These are phyloP conservation scores for Sergeia podlipaevii DNA, from an alignment of 208 protist genomes.

Conservation along the genomic window DNA sequence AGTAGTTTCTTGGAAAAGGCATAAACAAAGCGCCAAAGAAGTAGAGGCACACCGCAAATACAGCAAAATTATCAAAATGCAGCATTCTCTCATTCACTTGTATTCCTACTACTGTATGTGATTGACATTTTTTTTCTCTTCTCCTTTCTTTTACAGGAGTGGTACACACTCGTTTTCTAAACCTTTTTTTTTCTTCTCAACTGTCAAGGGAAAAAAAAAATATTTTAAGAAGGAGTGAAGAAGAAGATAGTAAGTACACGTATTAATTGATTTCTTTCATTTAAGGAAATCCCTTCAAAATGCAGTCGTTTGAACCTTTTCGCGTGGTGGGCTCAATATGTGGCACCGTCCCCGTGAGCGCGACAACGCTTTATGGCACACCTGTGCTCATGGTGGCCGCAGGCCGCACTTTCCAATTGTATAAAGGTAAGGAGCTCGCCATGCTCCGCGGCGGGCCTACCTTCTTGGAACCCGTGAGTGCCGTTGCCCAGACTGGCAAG, in stretches of 20 bases:
- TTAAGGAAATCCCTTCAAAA: slow-evolving; percentile 6
- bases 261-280: not conserved
- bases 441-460: slow-evolving; percentile 81
- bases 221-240: not conserved
- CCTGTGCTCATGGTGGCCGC: slow-evolving; percentile 80
- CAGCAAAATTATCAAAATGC: too few species aligned
- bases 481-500: slow-evolving; percentile 78
- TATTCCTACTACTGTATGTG: too few species aligned
- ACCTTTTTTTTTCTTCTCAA: not conserved
- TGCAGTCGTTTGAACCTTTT: slow-evolving; percentile 79
- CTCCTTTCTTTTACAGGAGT: not conserved
- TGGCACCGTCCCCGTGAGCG: slow-evolving; percentile 56
- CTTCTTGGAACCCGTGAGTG: slow-evolving; percentile 41
- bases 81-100: too few species aligned
- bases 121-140: slow-evolving; percentile 7
- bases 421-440: slow-evolving; percentile 74
- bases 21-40: too few species aligned
- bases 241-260: not conserved
- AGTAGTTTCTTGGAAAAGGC: too few species aligned
- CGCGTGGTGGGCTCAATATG: slow-evolving; percentile 82
- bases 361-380: slow-evolving; percentile 71
- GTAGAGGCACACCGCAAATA: too few species aligned
- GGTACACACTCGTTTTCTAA: not conserved
- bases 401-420: slow-evolving; percentile 79
- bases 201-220: not conserved